Base-by-base conservation (phyloP, 768 basidiomycete genomes). In the Russula virescens region DNA sequence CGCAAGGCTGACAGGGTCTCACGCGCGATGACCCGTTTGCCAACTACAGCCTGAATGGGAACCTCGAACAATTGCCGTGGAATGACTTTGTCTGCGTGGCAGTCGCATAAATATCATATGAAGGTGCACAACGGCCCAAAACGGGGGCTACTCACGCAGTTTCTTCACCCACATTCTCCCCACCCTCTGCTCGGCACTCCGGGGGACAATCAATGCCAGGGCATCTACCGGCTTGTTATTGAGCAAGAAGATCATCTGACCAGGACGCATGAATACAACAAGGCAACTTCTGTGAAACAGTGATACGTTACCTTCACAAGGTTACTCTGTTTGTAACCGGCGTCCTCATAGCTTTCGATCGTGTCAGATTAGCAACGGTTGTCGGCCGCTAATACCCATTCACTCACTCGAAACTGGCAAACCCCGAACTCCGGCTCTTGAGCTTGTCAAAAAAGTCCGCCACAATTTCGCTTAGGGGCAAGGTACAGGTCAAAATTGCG, bases 371-470 rank as follows among this genome's bases (percentile, higher is more conserved):
- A 59, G 26, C 56, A 14, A 55, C 21, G 18, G 50, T 43, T 9
- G 52, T 19, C 28, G 16, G 49, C 34, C 61, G 13, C 16, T 25
- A 4, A 40, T 46, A 61, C 31, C 5, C 13, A 53, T 47, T 48
- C 18, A 80, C 87, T 68, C 65, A 94, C 90, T 94, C 93, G 72
- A 95, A 95, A 71, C 89, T 92, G 19, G 91, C 91, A 71, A 89
- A 94, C 10, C 92, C 94, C 13, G 89, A 94, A 70, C 89, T 91
- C 56, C 93, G 83, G 70, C 92, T 88, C 75, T 99, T 99, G 58
- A 99, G 81, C 70, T 90, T 85, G 72, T 95, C 91, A 72, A 97
- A 98, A 73, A 99, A 98, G 74, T 94, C 86, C 2, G 91, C 92
- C 3, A 98, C 93, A 59, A 98, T 91, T 74, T 96, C 93, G 69